Base-by-base conservation (phyloP, 1,284 basidiomycete species). In the Butyriboletus appendiculatus region DNA sequence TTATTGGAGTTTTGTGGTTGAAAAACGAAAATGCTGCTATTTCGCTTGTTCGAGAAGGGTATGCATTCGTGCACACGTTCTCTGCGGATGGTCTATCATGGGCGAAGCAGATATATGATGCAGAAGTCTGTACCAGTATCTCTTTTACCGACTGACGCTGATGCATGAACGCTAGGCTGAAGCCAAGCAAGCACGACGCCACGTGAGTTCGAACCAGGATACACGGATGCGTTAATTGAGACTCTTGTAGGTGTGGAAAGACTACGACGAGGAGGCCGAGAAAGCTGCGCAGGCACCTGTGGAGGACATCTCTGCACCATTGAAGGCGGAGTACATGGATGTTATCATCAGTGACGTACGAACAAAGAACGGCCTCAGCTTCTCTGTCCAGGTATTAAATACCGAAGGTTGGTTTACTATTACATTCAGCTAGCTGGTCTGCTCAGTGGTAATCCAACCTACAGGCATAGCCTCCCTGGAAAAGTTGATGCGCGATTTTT, bases 401-500 rank as follows among this genome's bases (percentile, higher is more conserved):
- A 91, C 90, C 5, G 89, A 93, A 75, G 93, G 92, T 90, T 58
- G 52, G 76, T 18, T 4, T 12, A 41, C 16, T 16, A 12, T 50
- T 18, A 38, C n/a, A 45, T 46, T 39, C 45, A 48, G 34, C 45
- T 55, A 47, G 42, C 26, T n/a, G 20, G 7, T 28, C 33, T 33
- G 22, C 51, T 57, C n/a, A 50, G 32, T 47, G 10, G 14, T 16
- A 16, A 42, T 45, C 42, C 44, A 47, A 48, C 47, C 26, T 32
- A 9, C 58, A 92, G 90, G 88, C 53, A 94, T 96, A 53, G 90
- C 89, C 8, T 86, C 90, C 15, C 78, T 99, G 53, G 96, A 98
- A 67, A 88, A 89, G 70, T 80, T 99, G 59, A 98, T 98, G 96
- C 79, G 79, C 47, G 96, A 98, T 58, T 96, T 99, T 67, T 88